A percentile compares a stretch with the other conserved stretches of the same genome.
phyloP scores from a whole-genome alignment of 1,284 basidiomycete species.

The Ustilago nuda region DNA sequence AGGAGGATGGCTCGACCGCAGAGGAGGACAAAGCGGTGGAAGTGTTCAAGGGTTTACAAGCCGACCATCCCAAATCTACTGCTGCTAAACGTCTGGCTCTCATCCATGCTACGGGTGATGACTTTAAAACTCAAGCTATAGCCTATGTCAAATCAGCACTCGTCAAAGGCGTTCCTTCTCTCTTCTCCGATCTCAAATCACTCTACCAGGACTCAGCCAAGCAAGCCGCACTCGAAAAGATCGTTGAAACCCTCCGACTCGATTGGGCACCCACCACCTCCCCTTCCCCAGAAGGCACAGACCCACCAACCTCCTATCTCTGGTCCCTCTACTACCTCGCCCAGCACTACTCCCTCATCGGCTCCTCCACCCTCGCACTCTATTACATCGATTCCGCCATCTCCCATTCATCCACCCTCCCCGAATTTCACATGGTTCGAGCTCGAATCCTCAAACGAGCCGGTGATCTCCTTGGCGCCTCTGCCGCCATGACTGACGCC shows the following conservation, averaged over 20 bases:
- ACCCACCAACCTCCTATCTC: conserved; percentile 86
- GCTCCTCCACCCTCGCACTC: conserved; percentile 74
- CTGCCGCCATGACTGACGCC: conserved; percentile 83
- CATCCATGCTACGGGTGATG: conserved; percentile 68
- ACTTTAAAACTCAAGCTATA: conserved; percentile 78
- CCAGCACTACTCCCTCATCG: conserved; percentile 81
- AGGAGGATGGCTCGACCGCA: conserved; percentile 69
- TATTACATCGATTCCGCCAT: conserved; percentile 78
- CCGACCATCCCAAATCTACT: conserved; percentile 53
- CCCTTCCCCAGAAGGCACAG: conserved; percentile 50
- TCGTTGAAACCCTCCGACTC: conserved; percentile 71
- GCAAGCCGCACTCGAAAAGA: conserved; percentile 77
- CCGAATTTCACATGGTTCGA: conserved; percentile 87
- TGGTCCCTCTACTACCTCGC: conserved; percentile 97
- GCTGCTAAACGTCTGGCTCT: conserved; percentile 60
- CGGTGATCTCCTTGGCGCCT: conserved; percentile 83
- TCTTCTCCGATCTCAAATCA: conserved; percentile 91
- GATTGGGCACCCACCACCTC: conserved; percentile 50
- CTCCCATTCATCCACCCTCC: conserved; percentile 89
- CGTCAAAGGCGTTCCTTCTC: conserved; percentile 88
- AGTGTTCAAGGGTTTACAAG: conserved; percentile 45
- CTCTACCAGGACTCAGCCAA: conserved; percentile 80
- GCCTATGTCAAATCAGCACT: conserved; percentile 81
- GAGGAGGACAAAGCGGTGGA: conserved; percentile 32
- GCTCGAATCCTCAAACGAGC: conserved; percentile 87